Evolutionary conservation across 345 rosid species (phyloP).

Genomic region (Triadica sebifera): DNA sequence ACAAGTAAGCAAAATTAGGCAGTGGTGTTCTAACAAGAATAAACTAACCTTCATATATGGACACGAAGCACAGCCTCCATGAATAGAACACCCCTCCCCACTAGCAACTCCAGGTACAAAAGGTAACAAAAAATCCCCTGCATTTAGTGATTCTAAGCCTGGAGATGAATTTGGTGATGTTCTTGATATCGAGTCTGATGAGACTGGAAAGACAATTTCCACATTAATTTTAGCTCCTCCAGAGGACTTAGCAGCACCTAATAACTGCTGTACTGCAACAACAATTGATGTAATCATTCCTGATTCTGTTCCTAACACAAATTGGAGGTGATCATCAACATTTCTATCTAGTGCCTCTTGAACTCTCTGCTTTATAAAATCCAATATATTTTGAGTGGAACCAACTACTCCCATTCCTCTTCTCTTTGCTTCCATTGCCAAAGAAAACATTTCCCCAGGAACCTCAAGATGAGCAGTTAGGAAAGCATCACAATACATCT

Average conservation of each 20-base stretch:
- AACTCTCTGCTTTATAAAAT: conserved; percentile 78
- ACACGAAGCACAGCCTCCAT: conserved; percentile 98
- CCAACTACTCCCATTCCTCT: conserved; percentile 98
- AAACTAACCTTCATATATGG: conserved; percentile 90
- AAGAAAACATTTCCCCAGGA: conserved; percentile 97
- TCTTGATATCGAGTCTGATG: conserved; percentile 76
- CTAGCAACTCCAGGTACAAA: conserved; percentile 88
- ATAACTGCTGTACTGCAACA: conserved; percentile 58
- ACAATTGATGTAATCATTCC: conserved; percentile 98
- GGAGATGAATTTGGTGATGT: conserved; percentile 49
- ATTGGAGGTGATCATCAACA: conserved; percentile 75
- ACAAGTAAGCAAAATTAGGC: not conserved
- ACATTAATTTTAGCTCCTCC: conserved; percentile 55
- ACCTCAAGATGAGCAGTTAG: conserved; percentile 95
- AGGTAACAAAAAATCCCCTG: conserved; percentile 54
- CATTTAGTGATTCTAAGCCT: conserved; percentile 33
- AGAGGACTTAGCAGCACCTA: conserved; percentile 46
- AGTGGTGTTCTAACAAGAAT: not conserved
- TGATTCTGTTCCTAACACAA: conserved; percentile 91
- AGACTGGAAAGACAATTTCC: conserved; percentile 92
- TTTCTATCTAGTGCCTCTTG: conserved; percentile 78
- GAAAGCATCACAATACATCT: conserved; percentile 85
- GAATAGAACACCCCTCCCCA: conserved; percentile 93
- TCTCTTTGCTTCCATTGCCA: conserved; percentile 92
- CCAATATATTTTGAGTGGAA: conserved; percentile 87